Evolutionary conservation across 2,329 filamentous ascomycete genomes (phyloP).

Genomic region (Penicillium sp.): DNA sequence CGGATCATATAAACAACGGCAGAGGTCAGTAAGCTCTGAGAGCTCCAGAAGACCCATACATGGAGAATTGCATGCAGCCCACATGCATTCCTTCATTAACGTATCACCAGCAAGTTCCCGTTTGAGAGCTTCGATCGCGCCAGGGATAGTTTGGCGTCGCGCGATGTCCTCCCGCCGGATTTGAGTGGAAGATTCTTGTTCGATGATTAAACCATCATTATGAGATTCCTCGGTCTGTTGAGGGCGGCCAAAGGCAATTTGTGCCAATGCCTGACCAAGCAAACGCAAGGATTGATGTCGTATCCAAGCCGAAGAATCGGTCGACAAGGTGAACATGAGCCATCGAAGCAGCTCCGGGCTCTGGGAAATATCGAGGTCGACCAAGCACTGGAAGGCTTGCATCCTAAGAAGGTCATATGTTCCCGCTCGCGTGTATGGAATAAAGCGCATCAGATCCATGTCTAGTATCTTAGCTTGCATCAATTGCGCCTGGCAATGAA

Average conservation of each 20-base stretch:
- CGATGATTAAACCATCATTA: slow-evolving; percentile 54
- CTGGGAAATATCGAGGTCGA: slow-evolving; percentile 55
- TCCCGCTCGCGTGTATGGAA: slow-evolving; percentile 60
- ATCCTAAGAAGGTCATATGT: slow-evolving; percentile 62
- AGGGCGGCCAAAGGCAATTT: slow-evolving; percentile 58
- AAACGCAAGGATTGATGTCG: slow-evolving; percentile 53
- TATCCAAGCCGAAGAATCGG: slow-evolving; percentile 59
- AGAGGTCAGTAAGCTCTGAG: slow-evolving; percentile 58
- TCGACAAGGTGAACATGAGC: slow-evolving; percentile 56
- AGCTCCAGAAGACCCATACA: slow-evolving; percentile 54
- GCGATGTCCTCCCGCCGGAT: slow-evolving; percentile 55
- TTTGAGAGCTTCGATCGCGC: slow-evolving; percentile 58
- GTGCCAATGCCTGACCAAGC: slow-evolving; percentile 57
- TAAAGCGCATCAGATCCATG: slow-evolving; percentile 55
- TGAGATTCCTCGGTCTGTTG: slow-evolving; percentile 33
- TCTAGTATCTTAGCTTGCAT: slow-evolving; percentile 55
- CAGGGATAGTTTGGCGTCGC: slow-evolving; percentile 57
- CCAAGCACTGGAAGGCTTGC: slow-evolving; percentile 58
- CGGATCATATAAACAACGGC: slow-evolving; percentile 55
- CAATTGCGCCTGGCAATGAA: slow-evolving; percentile 59
- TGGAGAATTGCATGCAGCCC: slow-evolving; percentile 56
- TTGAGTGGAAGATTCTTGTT: slow-evolving; percentile 54
- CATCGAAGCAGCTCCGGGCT: slow-evolving; percentile 55
- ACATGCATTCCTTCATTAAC: slow-evolving; percentile 54
- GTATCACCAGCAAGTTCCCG: slow-evolving; percentile 51